Evolutionary conservation across 805 yeast species (phyloP).

Genomic region (Saccharomycopsis microspora): DNA sequence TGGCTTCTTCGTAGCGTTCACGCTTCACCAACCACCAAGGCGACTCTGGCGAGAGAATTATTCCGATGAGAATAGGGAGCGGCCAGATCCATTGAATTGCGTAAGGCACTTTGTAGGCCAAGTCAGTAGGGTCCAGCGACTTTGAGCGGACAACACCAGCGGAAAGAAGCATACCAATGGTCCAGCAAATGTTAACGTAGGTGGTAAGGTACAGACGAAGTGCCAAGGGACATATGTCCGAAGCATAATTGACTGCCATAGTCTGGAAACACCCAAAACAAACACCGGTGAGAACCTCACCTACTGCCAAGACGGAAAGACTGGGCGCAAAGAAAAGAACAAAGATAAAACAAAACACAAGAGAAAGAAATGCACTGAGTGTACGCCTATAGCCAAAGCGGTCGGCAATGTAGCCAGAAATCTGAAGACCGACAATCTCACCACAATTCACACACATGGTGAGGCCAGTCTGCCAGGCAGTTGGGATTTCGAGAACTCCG

Average conservation of each 20-base stretch:
- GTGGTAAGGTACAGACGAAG: slow-evolving; percentile 40
- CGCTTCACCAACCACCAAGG: slow-evolving; percentile 45
- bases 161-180: slow-evolving; percentile 44
- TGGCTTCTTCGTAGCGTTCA: slow-evolving; percentile 32
- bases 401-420: slow-evolving; percentile 34
- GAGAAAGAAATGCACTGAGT: slow-evolving; percentile 23
- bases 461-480: slow-evolving; percentile 31
- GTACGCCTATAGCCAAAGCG: slow-evolving; percentile 34
- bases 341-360: slow-evolving; percentile 30
- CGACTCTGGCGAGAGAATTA: slow-evolving; percentile 41
- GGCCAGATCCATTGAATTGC: slow-evolving; percentile 57
- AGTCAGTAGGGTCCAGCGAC: too few relatives aligned
- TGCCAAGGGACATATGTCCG: slow-evolving; percentile 43
- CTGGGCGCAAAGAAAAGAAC: slow-evolving; percentile 35
- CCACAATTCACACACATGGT: slow-evolving; percentile 25
- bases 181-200: slow-evolving; percentile 41
- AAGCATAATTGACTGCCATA: slow-evolving; percentile 41
- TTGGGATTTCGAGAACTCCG: slow-evolving; percentile 25
- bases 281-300: slow-evolving; percentile 34
- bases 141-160: slow-evolving; percentile 31
- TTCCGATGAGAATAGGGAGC: slow-evolving; percentile 31
- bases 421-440: slow-evolving; percentile 34
- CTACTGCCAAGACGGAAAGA: slow-evolving; percentile 28
- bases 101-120: slow-evolving; percentile 41
- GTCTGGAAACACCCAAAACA: slow-evolving; percentile 49